Percentiles rank a stretch among this genome's conserved stretches.
phyloP scores from a whole-genome alignment of 306 rosid genomes.

The Cicer cuneatum region DNA sequence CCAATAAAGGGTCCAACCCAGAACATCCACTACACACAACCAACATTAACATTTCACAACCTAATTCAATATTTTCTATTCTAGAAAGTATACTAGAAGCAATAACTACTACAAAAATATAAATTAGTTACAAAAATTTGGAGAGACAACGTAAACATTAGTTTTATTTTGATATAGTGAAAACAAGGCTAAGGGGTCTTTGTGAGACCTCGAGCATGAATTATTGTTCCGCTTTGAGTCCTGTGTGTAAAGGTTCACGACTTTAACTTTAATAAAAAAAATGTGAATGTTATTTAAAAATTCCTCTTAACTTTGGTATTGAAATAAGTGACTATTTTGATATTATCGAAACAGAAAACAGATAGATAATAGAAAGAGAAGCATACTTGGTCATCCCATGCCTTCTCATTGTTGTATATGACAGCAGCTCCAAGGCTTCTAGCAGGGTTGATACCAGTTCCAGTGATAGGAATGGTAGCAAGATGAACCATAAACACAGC shows the following conservation, averaged over 20 bases:
- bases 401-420: slow-evolving; percentile 45
- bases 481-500: slow-evolving; percentile 57
- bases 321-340: no score
- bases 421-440: slow-evolving; percentile 58
- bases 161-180: no score
- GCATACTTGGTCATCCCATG: slow-evolving; percentile 58
- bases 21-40: slow-evolving; percentile 52
- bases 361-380: not conserved
- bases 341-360: no score
- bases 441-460: slow-evolving; percentile 63
- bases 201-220: no score
- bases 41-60: not conserved
- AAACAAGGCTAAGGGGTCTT: no score
- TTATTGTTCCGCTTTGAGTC: no score
- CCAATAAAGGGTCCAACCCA: slow-evolving; percentile 64
- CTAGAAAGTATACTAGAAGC: not conserved
- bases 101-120: not conserved
- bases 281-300: no score
- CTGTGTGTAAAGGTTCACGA: no score
- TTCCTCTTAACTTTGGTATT: no score
- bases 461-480: slow-evolving; percentile 60
- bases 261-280: no score
- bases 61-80: not conserved
- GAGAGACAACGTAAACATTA: no score
- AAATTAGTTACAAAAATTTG: no score